Evolutionary conservation across 2,329 filamentous ascomycete species (phyloP), one percentile per base, ranked within the genome.

Genomic region (Davidsoniella neocaledoniae): DNA sequence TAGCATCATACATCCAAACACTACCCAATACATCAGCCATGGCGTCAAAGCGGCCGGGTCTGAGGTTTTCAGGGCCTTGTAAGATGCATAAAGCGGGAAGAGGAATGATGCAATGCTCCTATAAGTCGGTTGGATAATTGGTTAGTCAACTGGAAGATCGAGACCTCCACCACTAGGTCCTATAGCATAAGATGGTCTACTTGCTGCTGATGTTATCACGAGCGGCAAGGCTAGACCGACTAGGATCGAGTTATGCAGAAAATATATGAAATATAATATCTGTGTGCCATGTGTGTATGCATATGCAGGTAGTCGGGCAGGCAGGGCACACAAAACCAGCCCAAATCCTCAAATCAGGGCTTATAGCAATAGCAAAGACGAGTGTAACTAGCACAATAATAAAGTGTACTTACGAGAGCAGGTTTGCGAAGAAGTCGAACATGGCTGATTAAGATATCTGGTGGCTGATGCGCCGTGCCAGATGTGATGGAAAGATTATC

Each of bases 1-100:
- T 54, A 91, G 76, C 51, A 88, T 72, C 58, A 81, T 77, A 63
- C 85, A 81, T 54, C 85, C 84, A 56, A 95, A 76, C 21, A 94
- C 86, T 54, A 94, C 86, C 83, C 90, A 98, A 74, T 96, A 98
- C 83, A 96, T 96, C 57, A 96, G 77, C 91, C 91, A 98, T 80
- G 90, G 90, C 55, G 86, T 86, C 53, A 95, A 74, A 62, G 93
- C 80, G 37, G 86, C 81, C 2, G 88, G 87, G 64, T 95, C 86
- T 48, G 83, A 83, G 14, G 86, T 88, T 68, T 91, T 90, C 61
- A 98, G 82, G 45, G 91, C 90, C 72, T 96, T 96, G 75, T 95
- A 96, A 56, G 90, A 94, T 57, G 90, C 88, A 68, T 94, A 96
- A 55, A 95, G 79, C 47, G 91, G 91, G 63, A 96, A 93, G 62